A percentile compares a stretch with the other conserved stretches of the same genome.
Conservation (phyloP, 768 basidiomycete genomes). For the Chiua virens region DNA sequence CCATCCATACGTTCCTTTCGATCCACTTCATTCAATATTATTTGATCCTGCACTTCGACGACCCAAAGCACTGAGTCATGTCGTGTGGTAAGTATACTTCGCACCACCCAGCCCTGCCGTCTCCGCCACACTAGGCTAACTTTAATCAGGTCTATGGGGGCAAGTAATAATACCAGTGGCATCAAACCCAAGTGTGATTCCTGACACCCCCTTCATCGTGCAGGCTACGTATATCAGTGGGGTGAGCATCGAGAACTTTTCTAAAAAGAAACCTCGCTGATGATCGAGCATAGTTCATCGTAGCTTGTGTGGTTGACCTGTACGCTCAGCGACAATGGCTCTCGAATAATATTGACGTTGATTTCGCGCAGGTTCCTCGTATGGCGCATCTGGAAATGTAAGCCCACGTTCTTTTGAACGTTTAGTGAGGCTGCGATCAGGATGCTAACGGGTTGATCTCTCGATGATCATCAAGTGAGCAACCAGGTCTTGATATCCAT, state of each 20-base stretch:
- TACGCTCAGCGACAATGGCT: not conserved
- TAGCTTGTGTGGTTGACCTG: constrained; percentile 4
- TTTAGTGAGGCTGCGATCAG: too few species aligned
- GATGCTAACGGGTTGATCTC: too few species aligned
- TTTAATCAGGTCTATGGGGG: constrained; percentile 9
- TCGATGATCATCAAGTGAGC: constrained; percentile 4
- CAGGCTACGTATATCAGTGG: constrained; percentile 9
- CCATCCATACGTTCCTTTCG: constrained; percentile 11
- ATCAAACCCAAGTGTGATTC: not conserved
- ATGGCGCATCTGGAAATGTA: constrained; percentile 21
- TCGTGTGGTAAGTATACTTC: constrained; percentile 10
- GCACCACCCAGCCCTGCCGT: not conserved
- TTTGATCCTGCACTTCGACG: constrained; percentile 13
- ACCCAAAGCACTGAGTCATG: not conserved
- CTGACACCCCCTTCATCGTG: not conserved
- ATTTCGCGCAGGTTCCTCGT: constrained; percentile 12
- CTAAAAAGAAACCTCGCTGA: not conserved
- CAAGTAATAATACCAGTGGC: not conserved
- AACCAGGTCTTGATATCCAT: constrained; percentile 8
- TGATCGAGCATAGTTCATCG: not conserved
- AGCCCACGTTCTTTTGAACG: not conserved
- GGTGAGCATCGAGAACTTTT: not conserved
- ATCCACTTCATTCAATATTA: constrained; percentile 14
- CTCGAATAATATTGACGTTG: not conserved
- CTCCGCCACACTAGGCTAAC: not conserved